These are phyloP conservation scores for Didymella keratinophila DNA, from an alignment of 2,329 filamentous ascomycete species.

Conservation along the genomic window DNA sequence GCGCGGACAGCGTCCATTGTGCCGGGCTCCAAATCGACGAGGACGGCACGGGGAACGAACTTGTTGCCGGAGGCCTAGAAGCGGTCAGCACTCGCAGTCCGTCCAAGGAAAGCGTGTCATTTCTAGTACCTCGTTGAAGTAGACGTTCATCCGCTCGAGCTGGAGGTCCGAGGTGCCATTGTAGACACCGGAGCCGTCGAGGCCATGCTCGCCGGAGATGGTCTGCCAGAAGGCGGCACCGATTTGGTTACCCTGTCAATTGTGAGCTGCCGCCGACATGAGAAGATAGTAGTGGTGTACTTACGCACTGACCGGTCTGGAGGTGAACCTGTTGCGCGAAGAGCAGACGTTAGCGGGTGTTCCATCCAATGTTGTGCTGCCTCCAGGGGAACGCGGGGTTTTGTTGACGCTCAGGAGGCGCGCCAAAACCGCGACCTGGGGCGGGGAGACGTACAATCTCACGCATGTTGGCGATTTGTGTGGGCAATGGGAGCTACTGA, in stretches of 20 bases:
- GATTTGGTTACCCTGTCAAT: constrained; percentile 94
- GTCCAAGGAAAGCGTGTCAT: constrained; percentile 24
- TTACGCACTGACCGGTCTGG: constrained; percentile 99
- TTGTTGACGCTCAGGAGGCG: constrained; percentile 24
- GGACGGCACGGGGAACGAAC: constrained; percentile 98
- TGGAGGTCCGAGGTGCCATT: constrained; percentile 98
- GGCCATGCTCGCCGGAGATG: constrained; percentile 79
- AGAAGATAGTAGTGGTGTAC: constrained; percentile 48
- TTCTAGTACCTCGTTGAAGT: constrained; percentile 85
- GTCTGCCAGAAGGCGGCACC: constrained; percentile 97
- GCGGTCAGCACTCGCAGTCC: constrained; percentile 33
- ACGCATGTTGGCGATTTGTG: constrained; percentile 64
- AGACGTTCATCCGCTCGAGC: constrained; percentile 99
- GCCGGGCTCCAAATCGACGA: constrained; percentile 98
- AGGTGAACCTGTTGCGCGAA: constrained; percentile 84
- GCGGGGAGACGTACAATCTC: constrained; percentile 67
- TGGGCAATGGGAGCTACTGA: constrained; percentile 34
- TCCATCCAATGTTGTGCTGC: constrained; percentile 52
- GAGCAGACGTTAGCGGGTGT: constrained; percentile 63
- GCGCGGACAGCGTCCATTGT: constrained; percentile 99
- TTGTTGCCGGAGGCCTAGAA: constrained; percentile 91
- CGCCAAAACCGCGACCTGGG: constrained; percentile 51
- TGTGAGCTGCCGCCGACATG: constrained; percentile 38
- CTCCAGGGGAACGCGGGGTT: constrained; percentile 53
- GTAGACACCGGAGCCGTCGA: constrained; percentile 97